Evolutionary conservation across 495 filamentous ascomycete genomes (phyloP).

Genomic region (Penicillium manginii): DNA sequence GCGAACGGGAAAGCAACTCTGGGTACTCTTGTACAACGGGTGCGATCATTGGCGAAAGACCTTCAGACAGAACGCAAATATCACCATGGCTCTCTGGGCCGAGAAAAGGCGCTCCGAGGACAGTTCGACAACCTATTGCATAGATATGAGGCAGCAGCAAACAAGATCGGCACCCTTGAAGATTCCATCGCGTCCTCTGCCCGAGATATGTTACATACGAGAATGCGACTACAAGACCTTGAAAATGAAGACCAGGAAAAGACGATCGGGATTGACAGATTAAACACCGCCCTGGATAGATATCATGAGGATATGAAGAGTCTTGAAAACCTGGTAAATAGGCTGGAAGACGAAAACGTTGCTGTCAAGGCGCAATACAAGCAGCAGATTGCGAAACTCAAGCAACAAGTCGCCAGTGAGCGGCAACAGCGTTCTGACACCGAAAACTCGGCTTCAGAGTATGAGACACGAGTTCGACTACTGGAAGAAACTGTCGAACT

Average conservation of each 20-base stretch:
- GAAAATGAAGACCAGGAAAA: conserved; percentile 60
- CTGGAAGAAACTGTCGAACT: conserved; percentile 42
- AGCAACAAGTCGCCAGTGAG: conserved; percentile 41
- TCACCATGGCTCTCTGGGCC: conserved; percentile 35
- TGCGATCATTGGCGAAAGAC: conserved; percentile 41
- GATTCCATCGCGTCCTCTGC: conserved; percentile 60
- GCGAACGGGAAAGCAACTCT: conserved; percentile 44
- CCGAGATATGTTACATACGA: conserved; percentile 48
- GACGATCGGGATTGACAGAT: conserved; percentile 58
- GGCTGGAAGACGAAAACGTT: conserved; percentile 60
- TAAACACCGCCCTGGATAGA: conserved; percentile 62
- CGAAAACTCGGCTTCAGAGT: conserved; percentile 38
- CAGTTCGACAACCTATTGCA: conserved; percentile 47
- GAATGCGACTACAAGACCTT: conserved; percentile 50
- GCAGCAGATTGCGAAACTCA: conserved; percentile 45
- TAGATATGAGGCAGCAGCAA: conserved; percentile 42
- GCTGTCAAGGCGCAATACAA: conserved; percentile 32
- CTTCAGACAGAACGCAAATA: conserved; percentile 36
- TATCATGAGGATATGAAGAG: conserved; percentile 67
- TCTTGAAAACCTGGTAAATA: conserved; percentile 62
- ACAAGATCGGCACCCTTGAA: conserved; percentile 55
- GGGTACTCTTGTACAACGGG: conserved; percentile 37
- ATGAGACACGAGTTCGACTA: conserved; percentile 41
- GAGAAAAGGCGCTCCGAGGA: conserved; percentile 42
- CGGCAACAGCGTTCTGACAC: conserved; percentile 38